Base-by-base conservation (phyloP, 2,329 filamentous ascomycete species). In the Didymella pinodella region DNA sequence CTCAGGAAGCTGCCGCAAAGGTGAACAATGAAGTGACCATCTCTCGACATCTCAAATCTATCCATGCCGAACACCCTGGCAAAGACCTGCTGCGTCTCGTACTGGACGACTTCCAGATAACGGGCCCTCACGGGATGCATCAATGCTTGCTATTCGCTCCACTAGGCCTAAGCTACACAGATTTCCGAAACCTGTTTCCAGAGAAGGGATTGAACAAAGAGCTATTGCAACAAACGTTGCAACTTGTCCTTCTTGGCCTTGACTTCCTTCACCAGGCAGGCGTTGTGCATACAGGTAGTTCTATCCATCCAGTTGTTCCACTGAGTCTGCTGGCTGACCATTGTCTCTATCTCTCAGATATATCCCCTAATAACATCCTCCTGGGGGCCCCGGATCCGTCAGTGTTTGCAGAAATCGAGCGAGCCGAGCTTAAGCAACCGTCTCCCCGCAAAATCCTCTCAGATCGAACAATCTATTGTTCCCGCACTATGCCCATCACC, bases 131-230 rank as follows among this genome's bases (percentile, higher is more conserved):
- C 28, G 28, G 28, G 7, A 8, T 29, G 28, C 50, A 53, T 44
- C 50, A 53, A 53, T 53, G 50, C 50, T 38, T 53, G 50, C 41
- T 53, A 16, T 53, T 53, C 32, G 50, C 28, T 7, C 50, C 41
- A 28, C 40, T 53, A 28, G 41, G 50, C 22, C 26, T 53, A 7
- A 53, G 41, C 43, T 53, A 26, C 29, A 46, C 40, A 28, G 20
- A 53, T 12, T 40, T 53, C 32, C 41, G 50, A 38, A 29, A 46
- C 44, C 8, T 46, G 40, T 53, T 53, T 46, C 41, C 22, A 46
- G 47, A 38, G 28, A 53, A 53, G n/a, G 22, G 8, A 31, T 31
- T 53, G 14, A 46, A 46, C 22, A 46, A 53, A 31, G 22, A 53
- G 20, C 31, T 46, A 36, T 38, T 40, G 20, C 50, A 53, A n/a